Conservation (phyloP, 2,329 filamentous ascomycete species). For the Apiospora kogelbergensis region DNA sequence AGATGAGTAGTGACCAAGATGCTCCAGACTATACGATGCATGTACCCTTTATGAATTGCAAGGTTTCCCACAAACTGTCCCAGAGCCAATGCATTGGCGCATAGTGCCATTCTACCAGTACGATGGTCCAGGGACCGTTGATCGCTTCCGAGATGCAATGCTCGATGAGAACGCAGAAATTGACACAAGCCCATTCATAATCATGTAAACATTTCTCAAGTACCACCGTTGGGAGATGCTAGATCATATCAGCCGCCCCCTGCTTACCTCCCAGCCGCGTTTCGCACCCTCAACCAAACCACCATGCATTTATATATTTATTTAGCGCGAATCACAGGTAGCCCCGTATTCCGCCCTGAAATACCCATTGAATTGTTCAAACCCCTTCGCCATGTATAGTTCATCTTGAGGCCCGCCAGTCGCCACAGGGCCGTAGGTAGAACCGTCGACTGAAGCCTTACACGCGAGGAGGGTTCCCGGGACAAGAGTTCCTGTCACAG, state of each 20-base stretch:
- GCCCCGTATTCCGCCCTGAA: not conserved
- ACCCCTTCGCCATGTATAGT: too few species aligned
- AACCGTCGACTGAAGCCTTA: not conserved
- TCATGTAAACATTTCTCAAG: too few species aligned
- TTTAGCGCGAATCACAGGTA: not conserved
- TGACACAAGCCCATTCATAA: not conserved
- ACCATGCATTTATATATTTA: not conserved
- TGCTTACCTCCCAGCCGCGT: too few species aligned
- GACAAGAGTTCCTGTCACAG: not conserved
- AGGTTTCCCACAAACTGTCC: too few species aligned
- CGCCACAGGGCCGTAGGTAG: not conserved
- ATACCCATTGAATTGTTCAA: too few species aligned
- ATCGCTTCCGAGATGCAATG: too few species aligned
- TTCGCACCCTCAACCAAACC: not conserved
- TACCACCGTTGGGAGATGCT: too few species aligned
- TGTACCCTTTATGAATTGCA: too few species aligned
- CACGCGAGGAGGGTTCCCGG: not conserved
- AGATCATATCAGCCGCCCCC: too few species aligned
- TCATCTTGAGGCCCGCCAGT: not conserved
- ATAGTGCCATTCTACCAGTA: too few species aligned
- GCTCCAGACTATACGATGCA: not conserved
- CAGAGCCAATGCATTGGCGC: too few species aligned
- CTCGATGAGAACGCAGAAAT: not conserved
- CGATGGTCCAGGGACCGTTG: not conserved
- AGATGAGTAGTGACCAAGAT: not conserved